Evolutionary conservation across 2,329 filamentous ascomycete species (phyloP).

Genomic region (Diplodia seriata): DNA sequence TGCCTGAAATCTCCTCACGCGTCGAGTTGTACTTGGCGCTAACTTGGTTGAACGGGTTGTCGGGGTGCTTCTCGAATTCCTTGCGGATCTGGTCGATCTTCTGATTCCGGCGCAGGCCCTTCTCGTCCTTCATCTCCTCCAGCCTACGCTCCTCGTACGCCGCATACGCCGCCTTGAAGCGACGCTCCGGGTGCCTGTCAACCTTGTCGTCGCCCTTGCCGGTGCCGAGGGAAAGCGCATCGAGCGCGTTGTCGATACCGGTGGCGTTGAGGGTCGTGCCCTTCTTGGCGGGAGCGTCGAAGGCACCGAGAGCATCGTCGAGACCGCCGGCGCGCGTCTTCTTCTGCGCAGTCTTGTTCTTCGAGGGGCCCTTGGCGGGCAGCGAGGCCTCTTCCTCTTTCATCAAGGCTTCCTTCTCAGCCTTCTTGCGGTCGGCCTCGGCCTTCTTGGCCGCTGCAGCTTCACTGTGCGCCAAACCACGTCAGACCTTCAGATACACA

Average conservation of each 20-base stretch:
- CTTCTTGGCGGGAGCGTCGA: conserved; percentile 51
- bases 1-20: conserved; percentile 74
- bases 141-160: conserved; percentile 82
- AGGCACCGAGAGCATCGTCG: conserved; percentile 62
- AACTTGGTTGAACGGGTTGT: conserved; percentile 95
- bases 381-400: conserved; percentile 79
- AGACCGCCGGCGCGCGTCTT: conserved; percentile 67
- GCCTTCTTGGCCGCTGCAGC: conserved; percentile 83
- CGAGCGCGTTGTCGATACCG: conserved; percentile 92
- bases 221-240: conserved; percentile 76
- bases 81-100: conserved; percentile 82
- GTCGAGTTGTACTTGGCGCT: conserved; percentile 76
- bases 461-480: conserved; percentile 64
- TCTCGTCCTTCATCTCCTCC: conserved; percentile 84
- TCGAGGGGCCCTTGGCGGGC: conserved; percentile 66
- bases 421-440: conserved; percentile 85
- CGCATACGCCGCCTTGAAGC: conserved; percentile 85
- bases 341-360: conserved; percentile 67
- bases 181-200: conserved; percentile 85
- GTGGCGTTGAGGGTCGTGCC: conserved; percentile 74
- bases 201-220: conserved; percentile 70
- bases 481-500: conserved; percentile 8
- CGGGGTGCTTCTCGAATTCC: conserved; percentile 92
- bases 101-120: conserved; percentile 81
- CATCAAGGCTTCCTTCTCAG: conserved; percentile 83